These are phyloP conservation scores for Xylariaceae sp. DNA, from an alignment of 2,329 filamentous ascomycete genomes.

Conservation along the genomic window DNA sequence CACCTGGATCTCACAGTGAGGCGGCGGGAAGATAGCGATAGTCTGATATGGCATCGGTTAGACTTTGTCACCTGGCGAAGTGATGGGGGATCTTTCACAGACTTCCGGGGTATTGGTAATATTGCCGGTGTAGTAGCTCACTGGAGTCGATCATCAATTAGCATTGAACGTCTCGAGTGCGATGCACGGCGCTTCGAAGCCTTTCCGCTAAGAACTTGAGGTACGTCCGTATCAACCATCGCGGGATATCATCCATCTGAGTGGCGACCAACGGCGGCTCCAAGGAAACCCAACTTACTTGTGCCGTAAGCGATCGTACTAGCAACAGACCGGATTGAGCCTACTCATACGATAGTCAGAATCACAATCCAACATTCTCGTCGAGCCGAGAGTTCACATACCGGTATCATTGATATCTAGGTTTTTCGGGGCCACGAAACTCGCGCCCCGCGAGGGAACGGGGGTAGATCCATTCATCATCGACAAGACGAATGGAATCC, in stretches of 20 bases:
- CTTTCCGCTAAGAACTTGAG: no score
- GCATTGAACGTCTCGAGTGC: neutral
- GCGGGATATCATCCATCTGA: no score
- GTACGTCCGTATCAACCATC: no score
- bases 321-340: slow-evolving; percentile 56
- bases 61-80: neutral
- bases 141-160: neutral
- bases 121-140: slow-evolving; percentile 61
- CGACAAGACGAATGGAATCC: neutral
- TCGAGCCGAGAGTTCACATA: slow-evolving; percentile 4
- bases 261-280: no score
- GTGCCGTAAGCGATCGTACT: slow-evolving; percentile 55
- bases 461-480: slow-evolving; percentile 30
- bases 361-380: neutral
- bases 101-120: slow-evolving; percentile 45
- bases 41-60: slow-evolving; percentile 34
- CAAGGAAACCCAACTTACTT: slow-evolving; percentile 23
- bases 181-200: neutral
- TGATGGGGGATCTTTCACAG: neutral
- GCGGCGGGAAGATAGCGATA: slow-evolving; percentile 57
- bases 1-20: slow-evolving; percentile 44
- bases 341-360: slow-evolving; percentile 33
- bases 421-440: slow-evolving; percentile 33
- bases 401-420: slow-evolving; percentile 35
- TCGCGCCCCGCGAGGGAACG: slow-evolving; percentile 25